Base-by-base conservation (phyloP, 192 early-diverging fungal species). In the Dimargaris cristalligena region DNA sequence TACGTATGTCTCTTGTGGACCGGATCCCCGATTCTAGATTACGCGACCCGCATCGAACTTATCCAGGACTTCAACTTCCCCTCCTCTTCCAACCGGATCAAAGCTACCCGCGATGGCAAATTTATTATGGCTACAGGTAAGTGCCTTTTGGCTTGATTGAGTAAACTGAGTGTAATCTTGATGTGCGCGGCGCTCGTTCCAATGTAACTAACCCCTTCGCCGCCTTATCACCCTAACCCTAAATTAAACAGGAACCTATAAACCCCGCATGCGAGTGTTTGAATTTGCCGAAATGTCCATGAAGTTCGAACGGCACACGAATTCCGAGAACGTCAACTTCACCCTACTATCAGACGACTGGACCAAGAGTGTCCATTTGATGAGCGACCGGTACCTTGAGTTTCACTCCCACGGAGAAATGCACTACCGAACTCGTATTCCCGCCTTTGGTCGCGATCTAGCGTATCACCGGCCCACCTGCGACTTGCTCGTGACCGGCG, bases 11-110 rank as follows among this genome's bases (percentile, higher is more conserved):
- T n/a, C n/a, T n/a, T n/a, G n/a, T n/a, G n/a, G n/a, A 41, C 38
- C 38, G 8, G 38, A 10, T 23, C 28, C 14, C 26, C 30, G 29
- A n/a, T 32, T 31, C 60, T 64, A 10, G 93, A 94, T 61, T 96
- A 80, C 73, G 79, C 89, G 57, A 84, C 86, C 33, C 76, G 95
- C 33, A 81, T 98, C 57, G 95, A 98, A 69, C 73, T 99, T 8
- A 87, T 99, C 63, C 95, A 98, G 68, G 95, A 98, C 66, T 98
- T 98, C 67, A 87, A 90, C 67, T 99, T 99, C 62, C 95, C 95
- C 13, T 88, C 96, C 71, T 93, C 95, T 0, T 86, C 88, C 2
- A 66, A 87, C 25, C 77, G 80, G 54, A 78, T 99, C 52, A 88
- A 87, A 62, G 73, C 77, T 18, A 95, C 95, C 0, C 66, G 74